Conservation (phyloP, 2,329 filamentous ascomycete species). For the Clarireedia homoeocarpa region DNA sequence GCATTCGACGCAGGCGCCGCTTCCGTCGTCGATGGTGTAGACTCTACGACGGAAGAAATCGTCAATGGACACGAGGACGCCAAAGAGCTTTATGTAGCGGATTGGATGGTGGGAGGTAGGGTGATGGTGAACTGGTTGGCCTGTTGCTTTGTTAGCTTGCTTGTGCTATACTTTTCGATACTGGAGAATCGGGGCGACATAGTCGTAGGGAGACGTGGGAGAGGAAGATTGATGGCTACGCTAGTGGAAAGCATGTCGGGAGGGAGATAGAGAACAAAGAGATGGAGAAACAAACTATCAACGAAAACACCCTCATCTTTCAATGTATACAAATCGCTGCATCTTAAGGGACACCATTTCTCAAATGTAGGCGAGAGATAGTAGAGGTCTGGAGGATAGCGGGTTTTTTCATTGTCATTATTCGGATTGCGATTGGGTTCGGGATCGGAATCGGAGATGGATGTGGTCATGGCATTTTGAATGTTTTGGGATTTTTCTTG, state of each 20-base stretch:
- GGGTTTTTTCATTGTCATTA: not conserved
- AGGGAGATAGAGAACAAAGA: not conserved
- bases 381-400: slow-evolving; percentile 57
- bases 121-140: slow-evolving; percentile 56
- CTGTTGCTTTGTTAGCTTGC: slow-evolving; percentile 23
- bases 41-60: slow-evolving; percentile 39
- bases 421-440: not conserved
- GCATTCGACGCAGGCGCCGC: slow-evolving; percentile 48
- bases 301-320: slow-evolving; percentile 40
- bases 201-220: too few species aligned
- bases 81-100: slow-evolving; percentile 64
- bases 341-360: slow-evolving; percentile 50
- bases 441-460: slow-evolving; percentile 13
- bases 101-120: slow-evolving; percentile 58
- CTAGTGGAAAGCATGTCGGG: not conserved
- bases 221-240: not conserved
- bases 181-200: not conserved
- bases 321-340: slow-evolving; percentile 42
- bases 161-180: not conserved
- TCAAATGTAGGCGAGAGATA: slow-evolving; percentile 52
- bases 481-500: not conserved
- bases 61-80: slow-evolving; percentile 58
- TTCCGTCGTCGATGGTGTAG: slow-evolving; percentile 59
- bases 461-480: slow-evolving; percentile 43
- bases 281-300: slow-evolving; percentile 36